Evolutionary conservation across 2,329 filamentous ascomycete species (phyloP).

Genomic region (Cryphonectria carpinicola): DNA sequence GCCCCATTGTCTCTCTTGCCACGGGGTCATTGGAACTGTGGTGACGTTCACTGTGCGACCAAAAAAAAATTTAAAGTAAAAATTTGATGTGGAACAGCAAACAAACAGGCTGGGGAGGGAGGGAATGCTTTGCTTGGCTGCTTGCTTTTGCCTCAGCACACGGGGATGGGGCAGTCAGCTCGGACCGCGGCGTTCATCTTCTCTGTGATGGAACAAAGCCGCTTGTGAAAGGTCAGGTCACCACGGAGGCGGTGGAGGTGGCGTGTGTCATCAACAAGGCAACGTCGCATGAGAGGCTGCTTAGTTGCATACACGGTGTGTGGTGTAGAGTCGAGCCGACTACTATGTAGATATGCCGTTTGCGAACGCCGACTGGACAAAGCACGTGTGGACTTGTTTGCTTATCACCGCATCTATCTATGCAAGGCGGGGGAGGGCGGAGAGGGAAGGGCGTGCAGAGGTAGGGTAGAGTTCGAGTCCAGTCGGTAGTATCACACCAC

Average conservation of each 20-base stretch:
- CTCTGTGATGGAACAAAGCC: not conserved
- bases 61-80: too few relatives aligned
- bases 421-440: not conserved
- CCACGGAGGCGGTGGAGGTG: not conserved
- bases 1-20: not conserved
- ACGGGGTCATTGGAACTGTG: not conserved
- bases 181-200: not conserved
- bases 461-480: not conserved
- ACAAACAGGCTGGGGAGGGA: not conserved
- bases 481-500: not conserved
- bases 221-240: not conserved
- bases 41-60: slow-evolving; percentile 2
- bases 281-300: slow-evolving; percentile 20
- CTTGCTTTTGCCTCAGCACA: not conserved
- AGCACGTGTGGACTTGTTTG: not conserved
- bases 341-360: not conserved
- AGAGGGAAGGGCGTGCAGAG: not conserved
- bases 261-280: slow-evolving; percentile 4
- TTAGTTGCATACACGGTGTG: not conserved
- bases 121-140: not conserved
- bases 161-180: not conserved
- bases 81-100: not conserved
- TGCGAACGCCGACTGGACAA: not conserved
- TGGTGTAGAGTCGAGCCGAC: not conserved
- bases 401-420: not conserved